Conservation (phyloP, 805 yeast species). For the Sugiyamaella valdiviana region DNA sequence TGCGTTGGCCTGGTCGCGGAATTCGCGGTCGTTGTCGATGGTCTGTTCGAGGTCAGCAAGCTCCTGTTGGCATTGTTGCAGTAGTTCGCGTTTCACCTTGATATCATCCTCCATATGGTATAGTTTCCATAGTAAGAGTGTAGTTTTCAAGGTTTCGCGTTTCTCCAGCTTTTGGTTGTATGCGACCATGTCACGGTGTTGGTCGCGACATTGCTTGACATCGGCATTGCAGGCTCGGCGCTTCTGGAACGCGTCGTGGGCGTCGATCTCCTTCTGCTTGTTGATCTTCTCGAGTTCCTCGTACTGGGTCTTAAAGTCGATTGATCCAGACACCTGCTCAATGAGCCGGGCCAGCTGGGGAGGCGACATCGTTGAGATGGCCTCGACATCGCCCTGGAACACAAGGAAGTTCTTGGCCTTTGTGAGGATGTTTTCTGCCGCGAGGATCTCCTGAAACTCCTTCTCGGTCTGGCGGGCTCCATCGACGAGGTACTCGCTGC, state of each 20-base stretch:
- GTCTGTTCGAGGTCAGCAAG: constrained; percentile 10
- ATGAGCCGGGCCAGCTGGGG: constrained; percentile 63
- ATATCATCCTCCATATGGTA: constrained; percentile 47
- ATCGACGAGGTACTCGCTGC: constrained; percentile 68
- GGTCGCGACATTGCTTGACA: constrained; percentile 69
- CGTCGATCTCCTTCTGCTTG: constrained; percentile 34
- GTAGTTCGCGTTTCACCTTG: constrained; percentile 25
- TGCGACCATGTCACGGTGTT: constrained; percentile 61
- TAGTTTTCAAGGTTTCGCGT: constrained; percentile 32
- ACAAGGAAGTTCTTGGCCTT: constrained; percentile 89
- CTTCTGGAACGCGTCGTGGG: constrained; percentile 59
- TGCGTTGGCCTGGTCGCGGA: constrained; percentile 11
- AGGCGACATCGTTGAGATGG: constrained; percentile 82
- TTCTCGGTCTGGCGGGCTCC: constrained; percentile 52
- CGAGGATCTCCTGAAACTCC: constrained; percentile 61
- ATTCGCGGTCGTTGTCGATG: constrained; percentile 19
- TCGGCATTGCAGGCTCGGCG: constrained; percentile 68
- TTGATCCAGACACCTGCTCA: constrained; percentile 81
- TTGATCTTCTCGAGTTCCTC: constrained; percentile 49
- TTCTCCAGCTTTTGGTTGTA: constrained; percentile 52
- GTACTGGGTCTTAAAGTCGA: constrained; percentile 60
- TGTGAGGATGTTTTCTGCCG: constrained; percentile 72
- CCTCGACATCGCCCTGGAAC: constrained; percentile 95
- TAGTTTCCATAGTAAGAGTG: constrained; percentile 55
- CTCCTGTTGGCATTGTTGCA: constrained; percentile 22